phyloP scores from a whole-genome alignment of 2,329 filamentous ascomycete genomes.

The Colletotrichum tofieldiae region DNA sequence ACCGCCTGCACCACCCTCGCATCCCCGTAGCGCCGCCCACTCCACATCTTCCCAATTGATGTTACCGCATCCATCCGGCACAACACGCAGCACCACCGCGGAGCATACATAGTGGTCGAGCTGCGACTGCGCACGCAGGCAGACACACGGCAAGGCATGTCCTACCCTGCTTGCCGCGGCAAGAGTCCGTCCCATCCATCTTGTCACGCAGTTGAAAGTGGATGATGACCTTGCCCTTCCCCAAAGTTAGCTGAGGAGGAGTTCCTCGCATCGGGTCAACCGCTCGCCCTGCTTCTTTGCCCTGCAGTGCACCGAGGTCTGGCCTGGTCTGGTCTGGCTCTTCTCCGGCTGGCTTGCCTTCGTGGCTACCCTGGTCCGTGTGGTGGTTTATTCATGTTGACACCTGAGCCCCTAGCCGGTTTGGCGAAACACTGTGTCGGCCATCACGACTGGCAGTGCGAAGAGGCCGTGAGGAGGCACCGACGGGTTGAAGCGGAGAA shows the following conservation, averaged over 20 bases:
- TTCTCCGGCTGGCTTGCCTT: neutral
- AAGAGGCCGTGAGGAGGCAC: neutral
- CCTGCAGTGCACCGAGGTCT: slow-evolving; percentile 12
- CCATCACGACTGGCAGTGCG: neutral
- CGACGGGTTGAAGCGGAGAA: slow-evolving; percentile 5
- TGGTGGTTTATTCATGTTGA: slow-evolving; percentile 22
- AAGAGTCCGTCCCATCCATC: slow-evolving; percentile 4
- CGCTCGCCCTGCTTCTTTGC: slow-evolving; percentile 16
- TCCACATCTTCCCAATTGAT: slow-evolving; percentile 25
- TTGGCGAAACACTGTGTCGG: neutral
- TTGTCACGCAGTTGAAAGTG: slow-evolving; percentile 5
- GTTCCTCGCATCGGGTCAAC: slow-evolving; percentile 28
- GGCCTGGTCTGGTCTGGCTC: slow-evolving; percentile 18
- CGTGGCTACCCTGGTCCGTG: slow-evolving; percentile 14
- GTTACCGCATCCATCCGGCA: slow-evolving; percentile 37
- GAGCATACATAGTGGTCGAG: neutral
- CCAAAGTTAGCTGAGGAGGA: slow-evolving; percentile 14
- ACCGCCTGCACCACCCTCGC: slow-evolving; percentile 21
- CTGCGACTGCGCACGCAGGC: neutral
- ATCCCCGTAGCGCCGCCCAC: slow-evolving; percentile 31
- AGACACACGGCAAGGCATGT: neutral
- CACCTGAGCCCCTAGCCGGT: slow-evolving; percentile 16
- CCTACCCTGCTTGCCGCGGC: slow-evolving; percentile 33
- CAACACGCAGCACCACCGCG: neutral
- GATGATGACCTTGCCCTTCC: slow-evolving; percentile 7